Base-by-base conservation (phyloP, 2,329 filamentous ascomycete genomes). In the Lecanicillium sp. region DNA sequence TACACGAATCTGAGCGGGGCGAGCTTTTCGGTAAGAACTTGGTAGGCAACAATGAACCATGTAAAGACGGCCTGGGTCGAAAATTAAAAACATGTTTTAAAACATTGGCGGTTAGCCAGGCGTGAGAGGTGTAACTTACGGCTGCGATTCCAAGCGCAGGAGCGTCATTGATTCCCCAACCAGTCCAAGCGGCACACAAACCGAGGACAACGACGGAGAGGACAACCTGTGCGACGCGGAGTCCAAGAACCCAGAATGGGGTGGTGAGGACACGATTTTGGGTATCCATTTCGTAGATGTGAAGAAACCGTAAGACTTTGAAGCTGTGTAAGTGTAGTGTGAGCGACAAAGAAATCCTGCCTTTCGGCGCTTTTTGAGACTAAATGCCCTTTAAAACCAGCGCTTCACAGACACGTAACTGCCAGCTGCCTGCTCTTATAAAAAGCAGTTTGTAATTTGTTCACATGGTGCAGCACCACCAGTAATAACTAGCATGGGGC, bases 11-110 rank as follows among this genome's bases (percentile, higher is more conserved):
- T 60, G 29, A 63, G 54, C 4, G 48, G 42, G 6, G 53, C 9
- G 13, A 65, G 43, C 39, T 60, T 66, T 41, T 70, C 67, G 15
- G 65, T 53, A 3, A 65, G 44, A 45, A 70, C 35, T 15, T 53
- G 48, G 52, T 71, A 72, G 9, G 51, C 46, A 22, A 68, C 51
- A 30, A 62, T 51, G 22, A 69, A 35, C 65, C 66, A 70, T 17
- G 67, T 70, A 45, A 71, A 55, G 44, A 72, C 37, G 13, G 57
- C 51, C 68, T 71, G 27, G 29, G n/a, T n/a, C 29, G 3, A 20
- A 27, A 20, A 37, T 17, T 33, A n/a, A n/a, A n/a, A n/a, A n/a
- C n/a, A n/a, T n/a, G n/a, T n/a, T n/a, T n/a, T n/a, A n/a, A n/a
- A n/a, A n/a, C n/a, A n/a, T n/a, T n/a, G n/a, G n/a, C n/a, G n/a